Evolutionary conservation across 2,329 filamentous ascomycete species (phyloP).

Genomic region (Penicillium sp.): DNA sequence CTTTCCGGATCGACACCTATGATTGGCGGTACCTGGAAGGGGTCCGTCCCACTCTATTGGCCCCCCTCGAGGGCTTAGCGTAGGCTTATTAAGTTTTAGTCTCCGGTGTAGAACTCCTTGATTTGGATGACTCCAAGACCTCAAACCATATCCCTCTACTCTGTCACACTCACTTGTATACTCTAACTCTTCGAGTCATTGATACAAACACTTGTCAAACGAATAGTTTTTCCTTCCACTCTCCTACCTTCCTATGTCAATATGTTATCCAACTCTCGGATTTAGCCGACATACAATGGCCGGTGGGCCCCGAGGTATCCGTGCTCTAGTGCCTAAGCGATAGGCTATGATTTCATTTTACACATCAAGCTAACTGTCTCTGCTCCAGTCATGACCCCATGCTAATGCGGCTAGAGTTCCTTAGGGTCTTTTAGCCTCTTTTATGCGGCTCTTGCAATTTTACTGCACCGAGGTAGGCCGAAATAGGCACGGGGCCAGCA

Average conservation of each 20-base stretch:
- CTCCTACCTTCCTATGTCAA: not conserved
- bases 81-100: not conserved
- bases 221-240: too few species aligned
- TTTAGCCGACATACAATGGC: not conserved
- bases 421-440: conserved; percentile 11
- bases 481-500: not conserved
- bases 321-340: not conserved
- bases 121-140: not conserved
- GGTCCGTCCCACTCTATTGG: not conserved
- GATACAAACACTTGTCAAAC: not conserved
- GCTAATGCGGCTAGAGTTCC: conserved; percentile 5
- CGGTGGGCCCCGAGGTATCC: conserved; percentile 1
- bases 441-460: conserved; percentile 23
- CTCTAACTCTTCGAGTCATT: not conserved
- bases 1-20: not conserved
- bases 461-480: conserved; percentile 2
- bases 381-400: conserved; percentile 10
- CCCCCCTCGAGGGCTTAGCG: not conserved
- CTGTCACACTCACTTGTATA: not conserved
- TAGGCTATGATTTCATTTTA: conserved; percentile 3
- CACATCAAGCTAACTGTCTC: not conserved
- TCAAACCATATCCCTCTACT: not conserved
- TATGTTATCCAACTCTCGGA: not conserved
- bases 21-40: not conserved
- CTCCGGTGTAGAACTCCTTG: not conserved